Evolutionary conservation across 495 filamentous ascomycete species (phyloP), one percentile per base, ranked within the genome.

Genomic region (Podospora bellae-mahoneyi): DNA sequence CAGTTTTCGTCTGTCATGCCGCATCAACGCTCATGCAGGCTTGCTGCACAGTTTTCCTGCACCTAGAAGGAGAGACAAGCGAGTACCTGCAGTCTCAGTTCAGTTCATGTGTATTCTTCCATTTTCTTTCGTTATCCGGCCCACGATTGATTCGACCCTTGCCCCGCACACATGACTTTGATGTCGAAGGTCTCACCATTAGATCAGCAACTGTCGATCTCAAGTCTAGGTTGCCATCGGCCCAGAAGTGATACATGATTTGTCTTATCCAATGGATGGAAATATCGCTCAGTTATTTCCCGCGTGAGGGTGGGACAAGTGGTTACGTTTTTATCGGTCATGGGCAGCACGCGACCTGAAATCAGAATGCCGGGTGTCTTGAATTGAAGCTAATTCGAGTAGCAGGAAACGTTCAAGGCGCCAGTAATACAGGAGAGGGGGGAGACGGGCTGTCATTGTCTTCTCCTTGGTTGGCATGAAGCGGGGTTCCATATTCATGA

Each of bases 21-120:
- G 56, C 56, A 58, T 58, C 56, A 58, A 58, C 56, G 56, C 56
- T 27, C 56, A 58, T 58, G 56, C 56, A 58, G 23, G 56, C 23
- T 58, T 58, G 23, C 19, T 58, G 56, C 56, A 58, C 23, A 27
- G 19, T 20, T 20, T 58, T 23, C 23, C 19, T 20, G 56, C 23
- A n/a, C 56, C n/a, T 18, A 20, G 7, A 3, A 20, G 7, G n/a
- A 20, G 56, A 58, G 39, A 48, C 39, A 48, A 48, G 39, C 56
- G 5, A 20, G 56, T 58, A 58, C 56, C 56, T 58, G 56, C 56
- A 58, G 56, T 27, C 56, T 27, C 56, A 20, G 23, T 16, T 27
- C 56, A 23, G 23, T 23, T 23, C 23, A 23, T 23, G 23, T 23
- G 23, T 23, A 9, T 20, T 58, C 56, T 58, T 20, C n/a, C 16